Evolutionary conservation across 345 rosid genomes (phyloP).

Genomic region (Bruguiera gymnorhiza): DNA sequence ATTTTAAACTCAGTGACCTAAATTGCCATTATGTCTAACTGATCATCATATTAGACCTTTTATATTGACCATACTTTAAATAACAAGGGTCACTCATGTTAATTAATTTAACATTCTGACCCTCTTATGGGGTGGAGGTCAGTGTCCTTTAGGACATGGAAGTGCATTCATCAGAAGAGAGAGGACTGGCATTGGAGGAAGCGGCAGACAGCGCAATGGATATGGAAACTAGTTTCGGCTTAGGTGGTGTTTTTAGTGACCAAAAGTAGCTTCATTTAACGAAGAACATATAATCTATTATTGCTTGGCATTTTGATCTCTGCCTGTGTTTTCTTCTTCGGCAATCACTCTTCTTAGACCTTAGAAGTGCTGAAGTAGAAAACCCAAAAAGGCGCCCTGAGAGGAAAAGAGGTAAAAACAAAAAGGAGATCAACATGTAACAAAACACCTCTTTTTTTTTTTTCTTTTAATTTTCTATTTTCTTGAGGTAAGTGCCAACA

Average conservation of each 20-base stretch:
- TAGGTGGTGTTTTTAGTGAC: not conserved
- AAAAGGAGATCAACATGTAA: no score
- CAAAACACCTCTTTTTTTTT: no score
- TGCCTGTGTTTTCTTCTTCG: not conserved
- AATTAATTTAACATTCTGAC: slow-evolving; percentile 5
- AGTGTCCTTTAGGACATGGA: slow-evolving; percentile 23
- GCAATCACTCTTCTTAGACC: not conserved
- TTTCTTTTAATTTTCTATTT: no score
- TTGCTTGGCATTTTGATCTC: not conserved
- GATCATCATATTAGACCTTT: no score
- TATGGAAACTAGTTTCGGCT: not conserved
- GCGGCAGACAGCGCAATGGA: slow-evolving; percentile 14
- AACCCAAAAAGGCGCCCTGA: not conserved
- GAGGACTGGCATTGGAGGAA: slow-evolving; percentile 17
- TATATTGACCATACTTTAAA: no score
- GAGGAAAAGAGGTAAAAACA: no score
- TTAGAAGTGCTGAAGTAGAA: not conserved
- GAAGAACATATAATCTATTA: not conserved
- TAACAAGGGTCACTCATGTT: no score
- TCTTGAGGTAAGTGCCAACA: no score
- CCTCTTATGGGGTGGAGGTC: slow-evolving; percentile 40
- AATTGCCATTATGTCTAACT: no score
- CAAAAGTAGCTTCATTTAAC: not conserved
- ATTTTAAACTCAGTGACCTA: no score
- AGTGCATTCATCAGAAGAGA: slow-evolving; percentile 8